Evolutionary conservation across 2,329 filamentous ascomycete genomes (phyloP), one percentile per base, ranked within the genome.

Genomic region (Colletotrichum kahawae): DNA sequence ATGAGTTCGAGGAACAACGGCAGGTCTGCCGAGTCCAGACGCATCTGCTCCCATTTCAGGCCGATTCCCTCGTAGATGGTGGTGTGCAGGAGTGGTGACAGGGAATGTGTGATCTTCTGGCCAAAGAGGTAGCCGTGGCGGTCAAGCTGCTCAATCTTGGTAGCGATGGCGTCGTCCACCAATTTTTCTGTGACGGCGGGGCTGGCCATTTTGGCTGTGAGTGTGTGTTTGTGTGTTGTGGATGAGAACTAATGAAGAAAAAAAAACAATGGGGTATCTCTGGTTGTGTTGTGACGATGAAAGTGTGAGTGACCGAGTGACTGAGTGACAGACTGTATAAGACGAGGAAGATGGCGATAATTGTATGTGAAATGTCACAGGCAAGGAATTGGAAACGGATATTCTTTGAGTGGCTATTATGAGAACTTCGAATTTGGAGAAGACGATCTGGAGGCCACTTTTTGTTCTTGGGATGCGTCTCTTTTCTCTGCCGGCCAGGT

Each of bases 81-180:
- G 77, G 85, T 82, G 80, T 92, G 90, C 31, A 92, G 84, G 70
- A 88, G 82, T 1, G 90, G 90, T 5, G 90, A 91, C 77, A 90
- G 83, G 29, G 89, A 91, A 43, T 90, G 87, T 7, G 88, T 80
- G 77, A 92, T 85, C 75, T 91, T 90, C 78, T 89, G 85, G 75
- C 90, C 90, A 77, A 92, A 92, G 31, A 92, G 87, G 79, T 90
- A 91, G 64, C 88, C 87, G 77, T 90, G 87, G 31, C 83, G 83
- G 38, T 88, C 84, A 2, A 88, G 80, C 18, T 80, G 78, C 70
- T 76, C 76, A n/a, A 76, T 70, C 65, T 75, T 76, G 48, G 33
- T 27, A 16, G 56, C 70, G 33, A 75, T 75, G 9, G 56, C 21
- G 7, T 75, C 73, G 63, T 75, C 73, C 56, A 51, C 43, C 43